These are phyloP conservation scores for Fraxinus cuspidata DNA, from an alignment of 257 asterid species.

Conservation along the genomic window DNA sequence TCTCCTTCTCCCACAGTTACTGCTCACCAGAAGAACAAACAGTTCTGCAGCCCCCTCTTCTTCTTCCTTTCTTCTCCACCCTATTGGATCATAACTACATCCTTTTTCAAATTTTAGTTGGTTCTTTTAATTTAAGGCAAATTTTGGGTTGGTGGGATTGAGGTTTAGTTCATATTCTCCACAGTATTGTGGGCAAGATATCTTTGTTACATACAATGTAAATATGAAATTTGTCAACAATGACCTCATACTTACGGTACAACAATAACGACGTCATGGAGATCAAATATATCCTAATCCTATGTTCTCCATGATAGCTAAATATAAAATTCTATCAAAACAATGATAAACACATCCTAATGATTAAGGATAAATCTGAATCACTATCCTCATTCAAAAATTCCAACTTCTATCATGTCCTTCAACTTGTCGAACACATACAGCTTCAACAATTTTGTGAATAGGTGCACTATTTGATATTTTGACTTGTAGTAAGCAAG, in stretches of 20 bases:
- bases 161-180: too few species aligned
- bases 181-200: not conserved
- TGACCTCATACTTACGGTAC: not conserved
- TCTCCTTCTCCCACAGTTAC: not conserved
- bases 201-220: not conserved
- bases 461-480: not conserved
- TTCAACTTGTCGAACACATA: not conserved
- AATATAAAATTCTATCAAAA: too few species aligned
- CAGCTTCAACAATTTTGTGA: not conserved
- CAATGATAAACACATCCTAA: not conserved
- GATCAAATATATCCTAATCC: not conserved
- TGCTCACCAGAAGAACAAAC: not conserved
- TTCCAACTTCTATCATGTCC: not conserved
- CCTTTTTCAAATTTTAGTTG: not conserved
- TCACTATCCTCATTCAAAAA: not conserved
- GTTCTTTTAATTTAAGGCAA: not conserved
- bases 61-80: not conserved
- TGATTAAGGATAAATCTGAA: not conserved
- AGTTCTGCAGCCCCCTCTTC: not conserved
- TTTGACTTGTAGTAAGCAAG: not conserved
- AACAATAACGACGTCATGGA: not conserved
- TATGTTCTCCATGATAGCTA: too few species aligned
- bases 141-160: not conserved
- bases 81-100: not conserved
- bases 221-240: not conserved